A percentile compares a stretch with the other conserved stretches of the same genome.
Conservation (phyloP, 2,329 filamentous ascomycete species). For the Metarhizium anisopliae region DNA sequence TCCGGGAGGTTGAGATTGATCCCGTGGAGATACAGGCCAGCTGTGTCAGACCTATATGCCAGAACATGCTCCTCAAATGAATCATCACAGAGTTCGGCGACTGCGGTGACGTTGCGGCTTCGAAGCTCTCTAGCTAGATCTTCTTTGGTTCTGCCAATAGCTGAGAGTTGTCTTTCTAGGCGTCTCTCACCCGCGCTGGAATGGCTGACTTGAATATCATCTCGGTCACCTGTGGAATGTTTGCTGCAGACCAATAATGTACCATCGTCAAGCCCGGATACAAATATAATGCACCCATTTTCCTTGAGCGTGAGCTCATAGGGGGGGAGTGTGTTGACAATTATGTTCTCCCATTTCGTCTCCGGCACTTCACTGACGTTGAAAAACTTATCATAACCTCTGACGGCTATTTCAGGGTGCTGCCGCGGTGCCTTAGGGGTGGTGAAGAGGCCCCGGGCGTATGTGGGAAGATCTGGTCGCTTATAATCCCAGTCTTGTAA, state of each 20-base stretch:
- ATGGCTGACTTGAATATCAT: slow-evolving; percentile 67
- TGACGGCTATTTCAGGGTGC: slow-evolving; percentile 67
- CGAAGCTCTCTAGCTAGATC: slow-evolving; percentile 72
- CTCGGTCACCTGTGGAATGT: slow-evolving; percentile 81
- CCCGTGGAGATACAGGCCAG: slow-evolving; percentile 90
- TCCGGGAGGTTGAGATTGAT: slow-evolving; percentile 92
- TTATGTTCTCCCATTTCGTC: slow-evolving; percentile 77
- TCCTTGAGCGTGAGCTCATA: slow-evolving; percentile 97
- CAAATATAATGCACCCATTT: slow-evolving; percentile 99
- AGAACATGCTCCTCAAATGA: slow-evolving; percentile 95
- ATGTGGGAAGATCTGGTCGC: slow-evolving; percentile 73
- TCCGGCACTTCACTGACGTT: slow-evolving; percentile 75
- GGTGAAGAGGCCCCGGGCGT: slow-evolving; percentile 93
- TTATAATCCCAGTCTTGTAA: slow-evolving; percentile 97
- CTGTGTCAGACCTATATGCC: slow-evolving; percentile 71
- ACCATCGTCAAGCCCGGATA: slow-evolving; percentile 81
- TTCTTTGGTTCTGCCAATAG: slow-evolving; percentile 66
- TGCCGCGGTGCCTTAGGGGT: slow-evolving; percentile 52
- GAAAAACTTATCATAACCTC: slow-evolving; percentile 99
- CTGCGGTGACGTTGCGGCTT: slow-evolving; percentile 79
- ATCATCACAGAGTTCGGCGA: slow-evolving; percentile 94
- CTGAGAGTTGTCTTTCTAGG: slow-evolving; percentile 69
- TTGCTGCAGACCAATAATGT: slow-evolving; percentile 97
- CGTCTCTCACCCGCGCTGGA: slow-evolving; percentile 74
- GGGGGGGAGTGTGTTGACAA: slow-evolving; percentile 66